Evolutionary conservation across 2,329 filamentous ascomycete species (phyloP), one percentile per base, ranked within the genome.

Genomic region (Cladosporium sp.): DNA sequence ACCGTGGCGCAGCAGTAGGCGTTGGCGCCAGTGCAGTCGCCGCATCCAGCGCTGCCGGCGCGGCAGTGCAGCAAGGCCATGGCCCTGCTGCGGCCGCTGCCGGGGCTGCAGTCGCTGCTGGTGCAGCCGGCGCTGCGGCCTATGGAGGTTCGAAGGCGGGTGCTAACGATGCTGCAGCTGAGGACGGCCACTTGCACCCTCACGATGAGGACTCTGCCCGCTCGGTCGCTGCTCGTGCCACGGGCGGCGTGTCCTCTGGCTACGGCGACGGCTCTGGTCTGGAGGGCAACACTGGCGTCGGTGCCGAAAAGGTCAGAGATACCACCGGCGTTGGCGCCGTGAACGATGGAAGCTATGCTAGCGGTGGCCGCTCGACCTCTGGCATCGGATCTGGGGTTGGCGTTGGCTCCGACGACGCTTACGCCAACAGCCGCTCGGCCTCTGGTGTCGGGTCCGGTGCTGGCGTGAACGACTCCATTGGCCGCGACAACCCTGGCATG

Each of bases 371-470:
- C n/a, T 11, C 37, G 4, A 16, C 35, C n/a, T 34, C 46, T 18
- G 48, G 40, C 22, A 28, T 43, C 13, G 48, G 48, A 7, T 18
- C 41, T 50, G 46, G 46, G 40, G 19, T 18, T 18, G 43, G 31
- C 32, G 14, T 37, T 9, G 44, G 32, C 9, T 5, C 44, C 14
- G 33, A 34, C 16, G 44, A 18, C 28, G 32, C 32, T 33, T 22
- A 33, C 28, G 13, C 42, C 33, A n/a, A 14, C 28, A 22, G 11
- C 28, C n/a, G 28, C 3, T 28, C 22, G 4, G 7, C 22, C 22
- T 44, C 46, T 18, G 46, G 46, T 32, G 45, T 48, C 5, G 45
- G 45, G 9, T 49, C 46, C 11, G 46, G 46, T 16, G 35, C 40
- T n/a, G 46, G 46, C n/a, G 34, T 38, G 4, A 35, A 46, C 13